Conservation (phyloP, 1,284 basidiomycete genomes). For the Malassezia brasiliensis region DNA sequence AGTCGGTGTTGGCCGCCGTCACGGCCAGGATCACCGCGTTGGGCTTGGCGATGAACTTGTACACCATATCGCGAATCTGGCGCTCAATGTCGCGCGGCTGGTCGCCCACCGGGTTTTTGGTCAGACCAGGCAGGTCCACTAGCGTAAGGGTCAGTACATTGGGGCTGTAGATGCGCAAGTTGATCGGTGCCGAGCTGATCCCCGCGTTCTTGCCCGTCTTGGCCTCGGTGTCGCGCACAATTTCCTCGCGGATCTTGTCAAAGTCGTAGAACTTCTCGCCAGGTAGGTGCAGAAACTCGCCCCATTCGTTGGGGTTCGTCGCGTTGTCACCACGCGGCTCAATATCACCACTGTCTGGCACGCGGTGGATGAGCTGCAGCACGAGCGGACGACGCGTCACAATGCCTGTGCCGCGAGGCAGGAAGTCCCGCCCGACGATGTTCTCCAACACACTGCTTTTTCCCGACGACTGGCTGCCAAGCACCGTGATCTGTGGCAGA, state of each 20-base stretch:
- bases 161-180: constrained; percentile 89
- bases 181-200: constrained; percentile 84
- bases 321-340: constrained; percentile 50
- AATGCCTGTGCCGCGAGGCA: constrained; percentile 87
- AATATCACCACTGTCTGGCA: constrained; percentile 28
- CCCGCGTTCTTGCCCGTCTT: constrained; percentile 90
- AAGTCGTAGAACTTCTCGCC: constrained; percentile 97
- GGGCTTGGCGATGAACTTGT: constrained; percentile 90
- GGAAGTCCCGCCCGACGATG: constrained; percentile 81
- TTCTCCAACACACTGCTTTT: constrained; percentile 61
- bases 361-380: constrained; percentile 84
- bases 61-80: constrained; percentile 90
- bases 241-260: constrained; percentile 89
- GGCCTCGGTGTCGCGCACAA: constrained; percentile 87
- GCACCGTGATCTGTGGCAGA: constrained; percentile 54
- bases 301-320: constrained; percentile 90
- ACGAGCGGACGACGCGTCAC: constrained; percentile 89
- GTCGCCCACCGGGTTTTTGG: constrained; percentile 91
- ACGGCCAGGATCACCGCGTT: constrained; percentile 76
- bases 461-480: constrained; percentile 50
- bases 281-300: constrained; percentile 82
- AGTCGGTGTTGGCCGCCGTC: constrained; percentile 87
- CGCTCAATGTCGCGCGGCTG: constrained; percentile 96
- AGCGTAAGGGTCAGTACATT: constrained; percentile 92
- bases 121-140: constrained; percentile 90